Percentiles rank a stretch among this genome's conserved stretches.
Evolutionary conservation across 306 rosid genomes (phyloP).

Genomic region (Prunus salicina): DNA sequence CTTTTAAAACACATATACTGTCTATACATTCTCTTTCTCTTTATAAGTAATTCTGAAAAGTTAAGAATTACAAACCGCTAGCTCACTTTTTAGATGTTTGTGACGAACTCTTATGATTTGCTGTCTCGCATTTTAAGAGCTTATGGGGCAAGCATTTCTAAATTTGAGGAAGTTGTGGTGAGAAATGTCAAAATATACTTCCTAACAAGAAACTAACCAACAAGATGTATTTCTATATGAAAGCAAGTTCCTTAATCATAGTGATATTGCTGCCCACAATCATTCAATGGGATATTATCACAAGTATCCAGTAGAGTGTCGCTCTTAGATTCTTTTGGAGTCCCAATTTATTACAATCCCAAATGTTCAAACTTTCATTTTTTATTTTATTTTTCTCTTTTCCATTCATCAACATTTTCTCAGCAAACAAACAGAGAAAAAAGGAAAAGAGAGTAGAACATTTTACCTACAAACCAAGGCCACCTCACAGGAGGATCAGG

Average conservation of each 20-base stretch:
- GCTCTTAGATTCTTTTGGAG: too few species aligned
- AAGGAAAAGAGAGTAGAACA: not conserved
- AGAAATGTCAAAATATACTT: not conserved
- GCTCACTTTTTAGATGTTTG: not conserved
- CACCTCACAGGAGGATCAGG: slow-evolving; percentile 68
- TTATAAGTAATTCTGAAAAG: not conserved
- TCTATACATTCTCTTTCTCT: not conserved
- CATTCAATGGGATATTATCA: not conserved
- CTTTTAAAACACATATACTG: not conserved
- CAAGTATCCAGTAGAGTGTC: not conserved
- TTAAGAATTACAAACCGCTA: not conserved
- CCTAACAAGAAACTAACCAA: not conserved
- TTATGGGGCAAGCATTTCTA: not conserved
- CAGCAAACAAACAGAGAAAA: slow-evolving; percentile 14
- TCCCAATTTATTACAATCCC: not conserved
- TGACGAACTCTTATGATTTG: not conserved
- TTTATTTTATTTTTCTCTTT: not conserved
- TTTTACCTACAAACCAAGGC: slow-evolving; percentile 77
- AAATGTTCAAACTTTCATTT: not conserved
- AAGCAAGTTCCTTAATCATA: slow-evolving; percentile 2
- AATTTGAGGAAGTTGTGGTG: not conserved
- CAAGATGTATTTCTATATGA: not conserved
- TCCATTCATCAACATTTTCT: not conserved
- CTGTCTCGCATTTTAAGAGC: not conserved
- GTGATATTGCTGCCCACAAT: not conserved